phyloP scores from a whole-genome alignment of 176 grass and related monocot genomes.

The Phoenix roebelenii region DNA sequence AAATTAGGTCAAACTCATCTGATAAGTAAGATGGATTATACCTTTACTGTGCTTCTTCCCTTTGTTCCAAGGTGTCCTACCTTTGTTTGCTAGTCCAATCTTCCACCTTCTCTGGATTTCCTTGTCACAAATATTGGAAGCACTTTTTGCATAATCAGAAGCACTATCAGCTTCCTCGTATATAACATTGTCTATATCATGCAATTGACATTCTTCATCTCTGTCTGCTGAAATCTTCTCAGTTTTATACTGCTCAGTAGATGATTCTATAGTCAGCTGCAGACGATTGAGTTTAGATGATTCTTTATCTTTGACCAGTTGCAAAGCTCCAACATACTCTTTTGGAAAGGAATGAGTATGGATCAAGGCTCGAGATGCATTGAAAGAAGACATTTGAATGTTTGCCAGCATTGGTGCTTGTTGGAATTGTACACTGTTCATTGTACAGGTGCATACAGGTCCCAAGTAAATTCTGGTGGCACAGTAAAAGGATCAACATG shows the following conservation, averaged over 20 bases:
- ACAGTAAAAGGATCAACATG: no score
- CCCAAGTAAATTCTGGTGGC: no score
- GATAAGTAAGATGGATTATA: slow-evolving; percentile 20
- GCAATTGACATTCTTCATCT: not conserved
- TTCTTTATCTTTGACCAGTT: slow-evolving; percentile 5
- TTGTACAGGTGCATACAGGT: no score
- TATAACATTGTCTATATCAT: not conserved
- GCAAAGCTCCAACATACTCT: not conserved
- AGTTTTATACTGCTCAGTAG: not conserved
- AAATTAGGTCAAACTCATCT: slow-evolving; percentile 1
- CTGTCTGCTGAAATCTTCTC: slow-evolving; percentile 2
- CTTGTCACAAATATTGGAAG: slow-evolving; percentile 23
- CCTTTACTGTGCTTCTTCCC: slow-evolving; percentile 53
- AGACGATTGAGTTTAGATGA: not conserved
- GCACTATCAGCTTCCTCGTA: no score
- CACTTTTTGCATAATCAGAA: not conserved
- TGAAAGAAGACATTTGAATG: no score
- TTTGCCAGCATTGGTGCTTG: no score
- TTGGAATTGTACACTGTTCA: no score
- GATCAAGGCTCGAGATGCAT: slow-evolving; percentile 1
- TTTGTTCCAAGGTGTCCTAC: slow-evolving; percentile 67
- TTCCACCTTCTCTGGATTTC: slow-evolving; percentile 72
- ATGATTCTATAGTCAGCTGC: slow-evolving; percentile 2
- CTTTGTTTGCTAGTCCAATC: slow-evolving; percentile 75
- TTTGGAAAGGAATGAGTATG: slow-evolving; percentile 16